phyloP scores from a whole-genome alignment of 1,139 yeast genomes.

The Blastobotrys buckinghamii region DNA sequence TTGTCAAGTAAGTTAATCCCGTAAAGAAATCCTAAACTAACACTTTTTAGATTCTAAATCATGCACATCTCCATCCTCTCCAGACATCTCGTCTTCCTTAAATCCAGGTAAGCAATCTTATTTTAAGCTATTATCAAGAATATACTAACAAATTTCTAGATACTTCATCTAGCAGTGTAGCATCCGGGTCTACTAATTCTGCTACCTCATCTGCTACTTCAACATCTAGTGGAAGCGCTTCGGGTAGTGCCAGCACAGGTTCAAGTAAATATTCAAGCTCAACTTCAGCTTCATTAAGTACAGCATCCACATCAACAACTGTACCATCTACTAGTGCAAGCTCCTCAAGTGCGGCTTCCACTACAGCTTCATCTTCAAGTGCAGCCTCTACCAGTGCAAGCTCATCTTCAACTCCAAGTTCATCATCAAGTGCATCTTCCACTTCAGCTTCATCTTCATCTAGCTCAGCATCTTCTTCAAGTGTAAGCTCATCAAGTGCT shows the following conservation, averaged over 20 bases:
- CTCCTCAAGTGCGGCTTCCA: slow-evolving; percentile 12
- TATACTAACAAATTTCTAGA: too few species aligned
- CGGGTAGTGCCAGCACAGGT: too few species aligned
- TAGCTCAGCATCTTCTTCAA: neutral
- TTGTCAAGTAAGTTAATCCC: too few species aligned
- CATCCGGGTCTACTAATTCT: neutral
- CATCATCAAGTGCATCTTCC: neutral
- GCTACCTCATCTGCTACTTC: neutral
- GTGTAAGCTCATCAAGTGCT: slow-evolving; percentile 1
- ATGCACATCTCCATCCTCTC: too few species aligned
- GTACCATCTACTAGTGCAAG: neutral
- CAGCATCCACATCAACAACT: neutral
- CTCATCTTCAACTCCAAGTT: neutral
- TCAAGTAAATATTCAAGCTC: too few species aligned
- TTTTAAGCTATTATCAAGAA: too few species aligned
- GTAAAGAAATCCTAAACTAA: too few species aligned
- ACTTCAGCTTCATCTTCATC: neutral
- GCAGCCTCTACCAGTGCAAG: neutral
- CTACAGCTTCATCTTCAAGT: slow-evolving; percentile 9
- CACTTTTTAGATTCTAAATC: too few species aligned
- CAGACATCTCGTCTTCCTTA: too few species aligned
- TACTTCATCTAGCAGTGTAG: too few species aligned
- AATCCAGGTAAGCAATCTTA: too few species aligned
- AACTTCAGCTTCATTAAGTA: neutral
- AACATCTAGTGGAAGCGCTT: too few species aligned